phyloP scores from a whole-genome alignment of 805 yeast species.

The Pichia nanzhaoensis region DNA sequence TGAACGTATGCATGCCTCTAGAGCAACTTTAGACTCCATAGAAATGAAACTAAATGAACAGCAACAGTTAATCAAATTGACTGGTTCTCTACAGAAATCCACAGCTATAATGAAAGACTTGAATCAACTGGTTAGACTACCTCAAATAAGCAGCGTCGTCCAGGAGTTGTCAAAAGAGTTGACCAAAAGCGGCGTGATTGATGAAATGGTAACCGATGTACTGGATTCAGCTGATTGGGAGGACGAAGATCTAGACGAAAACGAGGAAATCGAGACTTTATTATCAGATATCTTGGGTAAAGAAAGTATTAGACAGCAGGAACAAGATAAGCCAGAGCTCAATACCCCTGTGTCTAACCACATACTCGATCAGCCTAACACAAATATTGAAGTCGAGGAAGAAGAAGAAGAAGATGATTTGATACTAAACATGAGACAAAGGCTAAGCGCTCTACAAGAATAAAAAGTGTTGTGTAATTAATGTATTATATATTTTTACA shows the following conservation, averaged over 20 bases:
- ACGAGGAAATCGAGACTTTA: conserved; percentile 52
- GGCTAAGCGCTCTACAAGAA: conserved; percentile 76
- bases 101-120: conserved; percentile 86
- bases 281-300: conserved; percentile 38
- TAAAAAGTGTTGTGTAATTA: background rate
- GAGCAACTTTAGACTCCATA: conserved; percentile 80
- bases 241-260: conserved; percentile 58
- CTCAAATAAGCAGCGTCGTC: conserved; percentile 77
- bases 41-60: conserved; percentile 89
- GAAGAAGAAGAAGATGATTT: conserved; percentile 65
- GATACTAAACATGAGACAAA: conserved; percentile 80
- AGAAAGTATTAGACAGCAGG: conserved; percentile 15
- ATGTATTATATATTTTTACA: background rate
- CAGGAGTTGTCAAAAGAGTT: conserved; percentile 81
- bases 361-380: conserved; percentile 6
- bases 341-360: background rate
- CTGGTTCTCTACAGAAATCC: conserved; percentile 72
- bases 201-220: conserved; percentile 92
- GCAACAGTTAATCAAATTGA: conserved; percentile 75
- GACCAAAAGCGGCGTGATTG: conserved; percentile 78
- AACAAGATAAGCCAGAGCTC: background rate
- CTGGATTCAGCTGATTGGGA: conserved; percentile 64
- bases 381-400: conserved; percentile 15
- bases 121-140: conserved; percentile 67
- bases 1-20: conserved; percentile 66